Evolutionary conservation across 1,284 basidiomycete genomes (phyloP), one percentile per base, ranked within the genome.

Genomic region (Vanrija sp.): DNA sequence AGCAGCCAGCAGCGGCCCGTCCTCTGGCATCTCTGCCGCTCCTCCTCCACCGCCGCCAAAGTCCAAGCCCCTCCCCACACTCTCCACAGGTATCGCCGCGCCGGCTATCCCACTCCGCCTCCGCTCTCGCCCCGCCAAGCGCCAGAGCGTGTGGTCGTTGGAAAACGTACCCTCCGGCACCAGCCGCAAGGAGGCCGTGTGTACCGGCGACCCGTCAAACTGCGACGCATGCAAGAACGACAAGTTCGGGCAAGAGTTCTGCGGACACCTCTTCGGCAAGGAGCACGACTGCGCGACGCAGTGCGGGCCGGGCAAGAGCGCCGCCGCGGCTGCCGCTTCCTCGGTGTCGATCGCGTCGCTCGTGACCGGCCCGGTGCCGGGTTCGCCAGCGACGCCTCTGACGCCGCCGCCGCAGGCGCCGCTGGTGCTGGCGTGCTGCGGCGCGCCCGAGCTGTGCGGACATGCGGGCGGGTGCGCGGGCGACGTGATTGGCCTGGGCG

Each of bases 241-340:
- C 56, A 60, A 65, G 10, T 77, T 77, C 48, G 75, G 90, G 21
- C 87, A 86, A 68, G 90, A 90, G 21, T 94, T 94, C 72, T 94
- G 91, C 69, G 81, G 82, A 43, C 87, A 87, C 78, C 45, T 90
- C 83, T 76, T 78, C 77, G 68, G 52, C 63, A 63, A 51, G 56
- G 63, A 34, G 34, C 34, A 34, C 34, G 34, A 34, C 34, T 34
- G 34, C 34, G 34, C 34, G 34, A 34, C 34, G 34, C 34, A 34
- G 34, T 34, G 34, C 34, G 34, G 34, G 34, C 34, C 34, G 10
- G 34, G 34, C 34, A 34, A 34, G 34, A 28, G 28, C 10, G 28
- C 28, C 3, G 59, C 34, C 26, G 55, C 10, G 52, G 52, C 9
- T 52, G 57, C 48, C 9, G 52, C n/a, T 43, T 46, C 51, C 54